Evolutionary conservation across 371 early-diverging fungal species (phyloP).

Genomic region (Lichtheimia ramosa): DNA sequence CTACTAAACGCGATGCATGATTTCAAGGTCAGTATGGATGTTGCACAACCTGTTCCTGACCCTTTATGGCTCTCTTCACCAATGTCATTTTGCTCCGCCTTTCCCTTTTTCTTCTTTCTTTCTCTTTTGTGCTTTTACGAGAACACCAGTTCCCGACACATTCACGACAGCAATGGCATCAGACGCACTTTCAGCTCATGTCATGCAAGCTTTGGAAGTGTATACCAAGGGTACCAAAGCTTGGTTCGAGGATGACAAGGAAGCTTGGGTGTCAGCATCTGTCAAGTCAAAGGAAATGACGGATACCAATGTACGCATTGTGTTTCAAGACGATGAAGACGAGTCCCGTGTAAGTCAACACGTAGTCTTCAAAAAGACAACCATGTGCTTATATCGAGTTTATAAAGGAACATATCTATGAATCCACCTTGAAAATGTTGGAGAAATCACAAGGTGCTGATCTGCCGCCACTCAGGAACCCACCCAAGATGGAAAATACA

Average conservation of each 20-base stretch:
- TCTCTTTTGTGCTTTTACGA: too few relatives aligned
- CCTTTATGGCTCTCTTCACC: too few relatives aligned
- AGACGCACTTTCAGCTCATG: constrained; percentile 33
- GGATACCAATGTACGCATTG: constrained; percentile 58
- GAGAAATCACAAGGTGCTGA: constrained; percentile 62
- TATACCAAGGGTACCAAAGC: constrained; percentile 77
- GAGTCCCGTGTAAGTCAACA: constrained; percentile 46
- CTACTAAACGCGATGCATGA: too few relatives aligned
- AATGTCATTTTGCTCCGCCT: too few relatives aligned
- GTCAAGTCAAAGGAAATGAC: constrained; percentile 59
- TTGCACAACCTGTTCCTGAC: too few relatives aligned
- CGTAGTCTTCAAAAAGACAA: too few relatives aligned
- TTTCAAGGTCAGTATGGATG: too few relatives aligned
- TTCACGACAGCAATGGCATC: constrained; percentile 4
- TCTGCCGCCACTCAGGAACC: constrained; percentile 89
- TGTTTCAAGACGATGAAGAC: constrained; percentile 68
- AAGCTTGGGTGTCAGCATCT: constrained; percentile 81
- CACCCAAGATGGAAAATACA: constrained; percentile 82
- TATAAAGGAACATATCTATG: constrained; percentile 15
- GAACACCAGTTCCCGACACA: too few relatives aligned
- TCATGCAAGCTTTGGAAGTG: constrained; percentile 56
- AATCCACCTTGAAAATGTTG: constrained; percentile 69
- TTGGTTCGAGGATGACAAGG: constrained; percentile 84
- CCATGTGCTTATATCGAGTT: too few relatives aligned
- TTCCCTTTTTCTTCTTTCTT: too few relatives aligned